Evolutionary conservation across 2,329 filamentous ascomycete genomes (phyloP), one percentile per base, ranked within the genome.

Genomic region (Tricladium varicosporioides): DNA sequence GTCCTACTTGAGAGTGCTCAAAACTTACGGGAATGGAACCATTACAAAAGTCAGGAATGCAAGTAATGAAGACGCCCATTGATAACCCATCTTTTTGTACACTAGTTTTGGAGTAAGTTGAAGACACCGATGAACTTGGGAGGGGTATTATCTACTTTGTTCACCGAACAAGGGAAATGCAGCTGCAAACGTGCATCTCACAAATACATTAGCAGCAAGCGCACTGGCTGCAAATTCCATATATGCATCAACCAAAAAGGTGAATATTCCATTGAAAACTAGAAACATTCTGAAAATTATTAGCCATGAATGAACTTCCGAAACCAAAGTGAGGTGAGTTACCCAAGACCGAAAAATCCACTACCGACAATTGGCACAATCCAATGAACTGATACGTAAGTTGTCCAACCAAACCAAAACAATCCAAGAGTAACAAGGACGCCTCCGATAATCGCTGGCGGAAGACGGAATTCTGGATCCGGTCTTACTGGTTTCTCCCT

Each of bases 401-500:
- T 87, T 2, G 88, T 91, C 88, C 91, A 96, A 8, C 84, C 90
- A 74, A 96, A 96, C 75, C 89, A 91, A 71, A 96, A 95, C 15
- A 97, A 74, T 10, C 90, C 89, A 54, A 89, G 76, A 4, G 91
- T 90, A 45, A 93, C 89, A 9, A 95, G 72, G 42, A 91, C 73
- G 1, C 85, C 85, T n/a, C 91, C 92, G 7, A 79, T 69, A 53
- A 91, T 87, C 31, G 85, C 82, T 22, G 89, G 84, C 3, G 89
- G 88, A 45, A 96, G 80, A 59, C 91, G 85, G 74, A 88, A 94
- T 74, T 96, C 92, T 14, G 92, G 92, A 76, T 95, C 90, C 55
- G 84, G 86, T 52, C 80, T 40, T n/a, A 4, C 11, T 40, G n/a
- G n/a, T 10, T 11, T n/a, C 36, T 13, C 36, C n/a, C 22, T 76